Conservation (phyloP, 2,329 filamentous ascomycete species). For the Aspergillus latus region DNA sequence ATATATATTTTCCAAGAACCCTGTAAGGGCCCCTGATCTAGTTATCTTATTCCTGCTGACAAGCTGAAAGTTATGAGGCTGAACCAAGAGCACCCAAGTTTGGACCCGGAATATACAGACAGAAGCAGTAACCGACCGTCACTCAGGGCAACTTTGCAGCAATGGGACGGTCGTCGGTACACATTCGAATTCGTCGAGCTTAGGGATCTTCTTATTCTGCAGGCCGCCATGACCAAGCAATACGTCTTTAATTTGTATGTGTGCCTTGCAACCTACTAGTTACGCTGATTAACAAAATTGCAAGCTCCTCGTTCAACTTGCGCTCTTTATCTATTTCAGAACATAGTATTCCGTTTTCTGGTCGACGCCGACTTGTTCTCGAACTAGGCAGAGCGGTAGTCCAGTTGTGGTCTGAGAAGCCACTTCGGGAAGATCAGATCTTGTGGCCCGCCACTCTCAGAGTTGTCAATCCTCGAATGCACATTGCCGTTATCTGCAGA, state of each 20-base stretch:
- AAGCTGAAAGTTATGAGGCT: background rate
- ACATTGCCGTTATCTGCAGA: background rate
- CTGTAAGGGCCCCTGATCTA: background rate
- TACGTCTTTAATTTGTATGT: background rate
- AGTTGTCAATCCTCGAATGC: background rate
- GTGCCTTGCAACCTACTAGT: background rate
- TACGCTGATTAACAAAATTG: background rate
- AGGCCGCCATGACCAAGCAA: background rate
- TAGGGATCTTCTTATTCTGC: background rate
- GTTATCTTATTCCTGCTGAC: background rate
- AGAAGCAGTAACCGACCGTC: background rate
- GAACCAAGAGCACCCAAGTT: background rate
- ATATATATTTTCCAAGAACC: background rate
- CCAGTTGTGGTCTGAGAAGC: background rate
- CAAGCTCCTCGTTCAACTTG: background rate
- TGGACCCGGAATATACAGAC: background rate
- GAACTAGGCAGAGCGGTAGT: background rate
- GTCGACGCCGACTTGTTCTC: background rate
- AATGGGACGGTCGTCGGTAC: background rate
- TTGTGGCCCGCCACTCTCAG: background rate
- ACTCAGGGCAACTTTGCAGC: background rate
- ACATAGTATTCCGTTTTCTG: background rate
- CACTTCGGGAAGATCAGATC: background rate
- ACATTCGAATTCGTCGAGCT: background rate
- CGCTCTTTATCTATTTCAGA: background rate